Conservation (phyloP, 2,329 filamentous ascomycete species). For the Lecanoromycetidae sp. region DNA sequence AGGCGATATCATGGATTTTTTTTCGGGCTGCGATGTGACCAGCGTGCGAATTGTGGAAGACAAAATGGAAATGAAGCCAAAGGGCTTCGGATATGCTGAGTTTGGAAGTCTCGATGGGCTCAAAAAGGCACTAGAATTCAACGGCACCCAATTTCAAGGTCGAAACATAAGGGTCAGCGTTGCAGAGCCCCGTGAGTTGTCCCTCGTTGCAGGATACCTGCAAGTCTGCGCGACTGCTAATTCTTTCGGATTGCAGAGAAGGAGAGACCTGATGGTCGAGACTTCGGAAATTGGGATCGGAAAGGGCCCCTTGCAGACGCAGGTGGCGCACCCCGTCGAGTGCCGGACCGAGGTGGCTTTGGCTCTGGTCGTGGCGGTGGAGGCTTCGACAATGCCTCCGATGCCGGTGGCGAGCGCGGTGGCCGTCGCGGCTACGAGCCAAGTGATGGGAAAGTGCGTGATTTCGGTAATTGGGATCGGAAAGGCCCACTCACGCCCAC, state of each 20-base stretch:
- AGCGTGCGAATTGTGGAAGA: constrained; percentile 96
- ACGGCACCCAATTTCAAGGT: constrained; percentile 72
- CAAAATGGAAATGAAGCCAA: constrained; percentile 82
- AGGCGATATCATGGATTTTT: constrained; percentile 74
- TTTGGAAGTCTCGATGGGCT: constrained; percentile 78
- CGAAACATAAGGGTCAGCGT: constrained; percentile 87
- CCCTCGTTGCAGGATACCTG: background rate
- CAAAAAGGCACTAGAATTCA: constrained; percentile 77
- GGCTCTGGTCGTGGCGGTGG: constrained; percentile 28
- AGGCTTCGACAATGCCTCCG: constrained; percentile 43
- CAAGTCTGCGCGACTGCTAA: background rate
- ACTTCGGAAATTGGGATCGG: constrained; percentile 82
- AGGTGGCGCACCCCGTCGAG: constrained; percentile 45
- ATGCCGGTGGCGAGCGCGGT: constrained; percentile 52
- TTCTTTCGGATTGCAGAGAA: constrained; percentile 56
- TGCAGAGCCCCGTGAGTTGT: constrained; percentile 82
- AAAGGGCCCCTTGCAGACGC: constrained; percentile 77
- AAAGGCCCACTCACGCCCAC: constrained; percentile 73
- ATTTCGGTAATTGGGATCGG: constrained; percentile 87
- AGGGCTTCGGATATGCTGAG: constrained; percentile 97
- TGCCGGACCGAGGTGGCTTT: constrained; percentile 39
- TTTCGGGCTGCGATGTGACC: constrained; percentile 69
- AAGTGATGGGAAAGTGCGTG: constrained; percentile 62
- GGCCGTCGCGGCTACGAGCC: constrained; percentile 55
- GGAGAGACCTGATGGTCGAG: constrained; percentile 68